Evolutionary conservation across 2,329 filamentous ascomycete species (phyloP).

Genomic region (Aspergillus amoenus): DNA sequence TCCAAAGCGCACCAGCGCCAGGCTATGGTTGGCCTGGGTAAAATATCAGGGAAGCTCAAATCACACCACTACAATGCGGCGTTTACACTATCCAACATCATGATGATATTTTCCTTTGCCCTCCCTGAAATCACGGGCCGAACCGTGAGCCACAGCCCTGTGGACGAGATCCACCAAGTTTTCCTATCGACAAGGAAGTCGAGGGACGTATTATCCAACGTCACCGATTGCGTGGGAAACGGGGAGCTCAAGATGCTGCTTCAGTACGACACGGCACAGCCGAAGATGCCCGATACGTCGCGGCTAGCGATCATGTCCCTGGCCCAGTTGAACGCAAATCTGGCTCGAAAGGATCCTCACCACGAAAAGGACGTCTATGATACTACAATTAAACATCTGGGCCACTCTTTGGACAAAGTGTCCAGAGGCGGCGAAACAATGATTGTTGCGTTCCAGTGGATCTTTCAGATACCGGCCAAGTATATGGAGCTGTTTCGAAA

Average conservation of each 20-base stretch:
- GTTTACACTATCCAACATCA: conserved; percentile 35
- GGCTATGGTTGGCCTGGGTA: conserved; percentile 26
- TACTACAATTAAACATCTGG: conserved; percentile 27
- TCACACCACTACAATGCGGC: conserved; percentile 34
- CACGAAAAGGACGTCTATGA: conserved; percentile 31
- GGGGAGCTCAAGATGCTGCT: conserved; percentile 30
- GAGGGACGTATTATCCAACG: conserved; percentile 24
- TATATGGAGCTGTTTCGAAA: conserved; percentile 48
- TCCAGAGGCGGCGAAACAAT: conserved; percentile 30
- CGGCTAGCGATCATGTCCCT: conserved; percentile 29
- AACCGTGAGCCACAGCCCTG: conserved; percentile 8
- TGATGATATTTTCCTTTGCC: conserved; percentile 37
- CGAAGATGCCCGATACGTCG: conserved; percentile 38
- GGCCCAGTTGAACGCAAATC: conserved; percentile 24
- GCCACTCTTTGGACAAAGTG: conserved; percentile 28
- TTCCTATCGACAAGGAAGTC: conserved; percentile 32
- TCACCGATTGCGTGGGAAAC: conserved; percentile 23
- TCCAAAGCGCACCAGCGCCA: conserved; percentile 31
- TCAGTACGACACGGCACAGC: conserved; percentile 18
- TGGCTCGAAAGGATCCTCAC: conserved; percentile 19
- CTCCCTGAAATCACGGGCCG: conserved; percentile 21
- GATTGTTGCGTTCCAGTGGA: conserved; percentile 52
- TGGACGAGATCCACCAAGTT: conserved; percentile 34
- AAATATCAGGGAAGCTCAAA: conserved; percentile 20
- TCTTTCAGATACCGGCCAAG: conserved; percentile 63